Evolutionary conservation across 495 filamentous ascomycete genomes (phyloP).

Genomic region (Hypoxylon rickii): DNA sequence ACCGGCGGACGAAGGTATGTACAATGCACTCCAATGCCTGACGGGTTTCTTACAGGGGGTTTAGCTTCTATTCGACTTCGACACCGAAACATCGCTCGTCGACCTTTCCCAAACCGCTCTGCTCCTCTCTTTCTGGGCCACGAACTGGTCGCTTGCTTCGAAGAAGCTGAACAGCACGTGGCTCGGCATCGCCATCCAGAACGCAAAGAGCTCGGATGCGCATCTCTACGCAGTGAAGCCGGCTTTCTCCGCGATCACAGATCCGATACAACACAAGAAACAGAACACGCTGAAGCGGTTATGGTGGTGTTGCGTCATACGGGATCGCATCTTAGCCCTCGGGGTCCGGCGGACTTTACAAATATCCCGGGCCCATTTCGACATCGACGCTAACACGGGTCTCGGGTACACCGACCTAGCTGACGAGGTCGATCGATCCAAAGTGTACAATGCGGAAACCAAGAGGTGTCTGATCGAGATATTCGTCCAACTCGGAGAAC

Average conservation of each 20-base stretch:
- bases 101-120: conserved; percentile 50
- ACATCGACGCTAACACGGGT: conserved; percentile 39
- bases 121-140: conserved; percentile 48
- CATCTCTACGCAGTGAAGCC: conserved; percentile 42
- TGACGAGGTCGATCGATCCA: conserved; percentile 48
- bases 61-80: conserved; percentile 43
- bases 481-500: conserved; percentile 51
- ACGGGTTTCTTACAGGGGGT: conserved; percentile 4
- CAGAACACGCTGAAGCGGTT: conserved; percentile 46
- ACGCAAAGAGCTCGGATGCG: conserved; percentile 50
- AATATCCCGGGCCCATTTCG: conserved; percentile 48
- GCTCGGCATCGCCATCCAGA: conserved; percentile 53
- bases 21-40: background rate
- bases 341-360: conserved; percentile 54
- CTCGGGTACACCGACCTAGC: conserved; percentile 48
- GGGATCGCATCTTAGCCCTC: conserved; percentile 54
- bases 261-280: conserved; percentile 38
- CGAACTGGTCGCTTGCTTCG: conserved; percentile 38
- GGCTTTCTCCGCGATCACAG: conserved; percentile 25
- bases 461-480: conserved; percentile 49
- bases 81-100: conserved; percentile 40
- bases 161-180: conserved; percentile 53
- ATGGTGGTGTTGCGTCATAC: conserved; percentile 57
- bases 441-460: conserved; percentile 47
- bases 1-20: conserved; percentile 47